Evolutionary conservation across 345 rosid genomes (phyloP).

Genomic region (Crucihimalaya himalaica): DNA sequence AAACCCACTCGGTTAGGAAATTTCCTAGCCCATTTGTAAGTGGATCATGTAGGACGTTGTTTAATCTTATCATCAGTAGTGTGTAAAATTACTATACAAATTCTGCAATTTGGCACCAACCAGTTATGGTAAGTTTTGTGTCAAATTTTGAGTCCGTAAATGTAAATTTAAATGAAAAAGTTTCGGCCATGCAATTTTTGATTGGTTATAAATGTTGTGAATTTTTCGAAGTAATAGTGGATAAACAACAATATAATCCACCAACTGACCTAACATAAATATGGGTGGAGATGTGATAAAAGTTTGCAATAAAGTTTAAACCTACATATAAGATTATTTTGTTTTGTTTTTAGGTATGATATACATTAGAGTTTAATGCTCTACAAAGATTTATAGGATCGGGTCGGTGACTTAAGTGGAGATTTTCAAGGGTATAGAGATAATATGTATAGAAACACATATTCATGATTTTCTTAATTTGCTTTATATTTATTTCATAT

Average conservation of each 20-base stretch:
- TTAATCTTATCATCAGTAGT: not conserved
- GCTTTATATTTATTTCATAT: not conserved
- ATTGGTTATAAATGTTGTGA: not conserved
- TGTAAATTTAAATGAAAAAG: not conserved
- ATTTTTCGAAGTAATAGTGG: not conserved
- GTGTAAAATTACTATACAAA: not conserved
- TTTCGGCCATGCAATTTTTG: not conserved
- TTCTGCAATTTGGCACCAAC: not conserved
- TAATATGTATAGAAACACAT: not conserved
- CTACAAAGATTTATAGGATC: not conserved
- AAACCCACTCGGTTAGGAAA: conserved; percentile 30
- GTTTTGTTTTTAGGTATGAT: too few relatives aligned
- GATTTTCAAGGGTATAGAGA: not conserved
- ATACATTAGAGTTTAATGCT: not conserved
- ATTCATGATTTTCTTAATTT: not conserved
- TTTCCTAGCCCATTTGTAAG: not conserved
- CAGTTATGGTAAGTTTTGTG: not conserved
- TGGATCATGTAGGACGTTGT: not conserved
- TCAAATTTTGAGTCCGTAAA: not conserved
- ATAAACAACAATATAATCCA: not conserved
- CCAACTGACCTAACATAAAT: not conserved
- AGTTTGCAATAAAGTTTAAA: not conserved
- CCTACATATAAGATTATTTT: not conserved
- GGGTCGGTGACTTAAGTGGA: not conserved
- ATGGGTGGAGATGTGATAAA: not conserved